Evolutionary conservation across 2,329 filamentous ascomycete species (phyloP), one percentile per base, ranked within the genome.

Genomic region (Stenocarpella maydis): DNA sequence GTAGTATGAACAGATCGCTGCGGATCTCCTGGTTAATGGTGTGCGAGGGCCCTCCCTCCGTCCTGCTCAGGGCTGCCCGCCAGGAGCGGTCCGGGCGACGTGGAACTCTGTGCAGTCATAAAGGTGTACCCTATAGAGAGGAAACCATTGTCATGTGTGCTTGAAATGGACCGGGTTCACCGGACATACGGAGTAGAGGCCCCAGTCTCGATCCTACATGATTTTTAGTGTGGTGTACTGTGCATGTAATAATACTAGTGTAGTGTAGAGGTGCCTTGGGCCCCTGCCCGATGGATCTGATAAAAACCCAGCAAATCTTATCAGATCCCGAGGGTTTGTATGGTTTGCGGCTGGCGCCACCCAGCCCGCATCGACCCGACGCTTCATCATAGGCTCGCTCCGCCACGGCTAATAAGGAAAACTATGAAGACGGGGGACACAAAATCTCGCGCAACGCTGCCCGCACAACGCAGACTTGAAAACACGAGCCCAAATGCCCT

Each of bases 241-340:
- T n/a, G n/a, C n/a, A n/a, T n/a, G n/a, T n/a, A n/a, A n/a, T n/a
- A n/a, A n/a, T n/a, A n/a, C n/a, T n/a, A n/a, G n/a, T n/a, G n/a
- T n/a, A n/a, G n/a, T n/a, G n/a, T n/a, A n/a, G n/a, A n/a, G n/a
- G n/a, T n/a, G n/a, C n/a, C n/a, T n/a, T n/a, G n/a, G n/a, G n/a
- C 65, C 52, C 65, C 52, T 41, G 52, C 28, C 52, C 26, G 49
- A 67, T 37, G 41, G 52, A 67, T 67, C 65, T 67, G 65, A 67
- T 67, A 67, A 58, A 43, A 28, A n/a, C n/a, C n/a, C 34, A 58
- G 54, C 28, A 41, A 49, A 55, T 58, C 54, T 67, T 67, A 67
- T 67, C 65, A 58, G 65, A 67, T 67, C 65, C 65, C 52, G 58
- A 55, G 65, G 58, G 19, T 67, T 67, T 67, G 65, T 52, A 55